Evolutionary conservation across 257 asterid genomes (phyloP).

Genomic region (Craterostigma plantagineum): DNA sequence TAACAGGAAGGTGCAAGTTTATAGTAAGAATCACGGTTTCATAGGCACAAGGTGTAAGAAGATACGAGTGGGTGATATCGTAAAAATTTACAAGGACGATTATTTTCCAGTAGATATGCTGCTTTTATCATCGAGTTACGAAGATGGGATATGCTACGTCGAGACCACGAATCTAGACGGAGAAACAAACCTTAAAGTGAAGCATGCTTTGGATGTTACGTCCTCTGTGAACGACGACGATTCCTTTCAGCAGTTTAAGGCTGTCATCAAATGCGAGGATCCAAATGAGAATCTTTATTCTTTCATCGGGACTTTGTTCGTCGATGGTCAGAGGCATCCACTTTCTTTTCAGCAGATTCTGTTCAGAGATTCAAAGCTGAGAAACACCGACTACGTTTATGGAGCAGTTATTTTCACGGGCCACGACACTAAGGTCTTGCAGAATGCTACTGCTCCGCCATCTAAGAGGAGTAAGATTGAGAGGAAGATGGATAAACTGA

Average conservation of each 20-base stretch:
- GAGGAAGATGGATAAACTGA: constrained; percentile 75
- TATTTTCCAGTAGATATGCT: constrained; percentile 83
- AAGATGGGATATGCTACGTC: constrained; percentile 87
- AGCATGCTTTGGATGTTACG: constrained; percentile 68
- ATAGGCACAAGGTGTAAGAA: constrained; percentile 59
- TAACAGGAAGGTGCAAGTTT: constrained; percentile 53
- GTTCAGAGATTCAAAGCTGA: constrained; percentile 68
- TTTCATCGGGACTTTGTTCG: constrained; percentile 54
- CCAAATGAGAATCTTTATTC: constrained; percentile 92
- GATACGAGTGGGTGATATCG: constrained; percentile 73
- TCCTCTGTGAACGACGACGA: constrained; percentile 34
- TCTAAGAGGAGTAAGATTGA: constrained; percentile 89
- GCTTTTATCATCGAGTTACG: constrained; percentile 75
- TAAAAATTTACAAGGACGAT: constrained; percentile 68
- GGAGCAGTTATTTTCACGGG: constrained; percentile 84
- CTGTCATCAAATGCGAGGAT: constrained; percentile 74
- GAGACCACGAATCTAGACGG: constrained; percentile 92
- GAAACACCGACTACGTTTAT: constrained; percentile 60
- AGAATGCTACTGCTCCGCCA: constrained; percentile 86
- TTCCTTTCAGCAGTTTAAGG: constrained; percentile 40
- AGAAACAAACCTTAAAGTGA: constrained; percentile 88
- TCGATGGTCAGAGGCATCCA: constrained; percentile 35
- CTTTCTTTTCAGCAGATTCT: constrained; percentile 77
- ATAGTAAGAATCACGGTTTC: constrained; percentile 24
- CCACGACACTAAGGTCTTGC: constrained; percentile 92